Evolutionary conservation across 441 rosid species (phyloP).

Genomic region (Gossypium gossypioides): DNA sequence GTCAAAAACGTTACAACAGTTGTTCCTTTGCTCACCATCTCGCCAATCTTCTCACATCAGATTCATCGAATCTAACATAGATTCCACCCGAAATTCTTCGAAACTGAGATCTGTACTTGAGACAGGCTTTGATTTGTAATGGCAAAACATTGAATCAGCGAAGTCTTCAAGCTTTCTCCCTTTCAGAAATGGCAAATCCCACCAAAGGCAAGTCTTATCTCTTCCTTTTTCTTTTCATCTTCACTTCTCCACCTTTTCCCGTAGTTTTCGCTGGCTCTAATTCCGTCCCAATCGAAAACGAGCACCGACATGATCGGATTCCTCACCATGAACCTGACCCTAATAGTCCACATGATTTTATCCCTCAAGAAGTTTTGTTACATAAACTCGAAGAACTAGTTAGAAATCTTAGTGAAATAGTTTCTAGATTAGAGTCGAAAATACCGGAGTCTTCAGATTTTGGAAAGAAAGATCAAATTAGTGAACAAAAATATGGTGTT

Average conservation of each 20-base stretch:
- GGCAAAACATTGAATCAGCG: slow-evolving; percentile 27
- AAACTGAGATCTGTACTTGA: slow-evolving; percentile 20
- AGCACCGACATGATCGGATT: slow-evolving; percentile 21
- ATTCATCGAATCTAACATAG: slow-evolving; percentile 33
- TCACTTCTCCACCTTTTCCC: slow-evolving; percentile 17
- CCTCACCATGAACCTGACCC: slow-evolving; percentile 5
- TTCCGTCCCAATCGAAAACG: slow-evolving; percentile 24
- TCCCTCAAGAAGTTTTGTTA: slow-evolving; percentile 39
- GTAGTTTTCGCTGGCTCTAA: slow-evolving; percentile 20
- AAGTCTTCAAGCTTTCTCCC: slow-evolving; percentile 15
- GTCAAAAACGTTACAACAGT: slow-evolving; percentile 21
- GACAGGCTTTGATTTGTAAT: slow-evolving; percentile 20
- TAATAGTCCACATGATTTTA: slow-evolving; percentile 19
- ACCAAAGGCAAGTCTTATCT: slow-evolving; percentile 50
- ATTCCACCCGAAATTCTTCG: slow-evolving; percentile 32
- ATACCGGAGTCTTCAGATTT: slow-evolving; percentile 26
- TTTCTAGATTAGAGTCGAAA: slow-evolving; percentile 52
- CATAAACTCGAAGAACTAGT: slow-evolving; percentile 63
- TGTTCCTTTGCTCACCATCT: not conserved
- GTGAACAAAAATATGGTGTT: slow-evolving; percentile 12
- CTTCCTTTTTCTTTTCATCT: slow-evolving; percentile 36
- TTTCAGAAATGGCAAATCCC: slow-evolving; percentile 39
- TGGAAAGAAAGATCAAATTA: slow-evolving; percentile 22
- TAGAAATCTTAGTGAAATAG: slow-evolving; percentile 56
- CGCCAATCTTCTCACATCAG: slow-evolving; percentile 9